Conservation (phyloP, 164 flowering plant species). For the Brasenia schreberi region DNA sequence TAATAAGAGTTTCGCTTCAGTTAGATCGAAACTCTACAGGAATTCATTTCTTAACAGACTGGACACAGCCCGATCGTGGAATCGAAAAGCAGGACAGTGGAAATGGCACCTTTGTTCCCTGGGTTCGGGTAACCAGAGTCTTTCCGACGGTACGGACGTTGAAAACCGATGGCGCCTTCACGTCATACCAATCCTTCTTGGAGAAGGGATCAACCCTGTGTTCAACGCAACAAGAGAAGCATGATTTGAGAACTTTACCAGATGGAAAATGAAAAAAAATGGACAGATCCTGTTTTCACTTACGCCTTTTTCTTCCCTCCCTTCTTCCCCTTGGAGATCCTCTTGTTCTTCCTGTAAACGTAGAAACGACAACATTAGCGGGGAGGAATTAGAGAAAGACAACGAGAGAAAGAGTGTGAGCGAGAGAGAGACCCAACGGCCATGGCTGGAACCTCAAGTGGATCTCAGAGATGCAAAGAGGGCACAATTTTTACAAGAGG, state of each 20-base stretch:
- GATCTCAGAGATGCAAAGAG: not conserved
- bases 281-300: constrained; percentile 12
- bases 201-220: constrained; percentile 66
- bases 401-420: not conserved
- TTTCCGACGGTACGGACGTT: constrained; percentile 50
- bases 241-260: not conserved
- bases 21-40: too few relatives aligned
- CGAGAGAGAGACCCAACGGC: constrained; percentile 15
- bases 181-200: constrained; percentile 92
- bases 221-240: not conserved
- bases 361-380: not conserved
- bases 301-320: constrained; percentile 96
- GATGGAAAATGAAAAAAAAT: not conserved
- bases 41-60: too few relatives aligned
- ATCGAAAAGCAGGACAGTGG: not conserved
- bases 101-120: constrained; percentile 73
- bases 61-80: not conserved
- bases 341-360: constrained; percentile 76
- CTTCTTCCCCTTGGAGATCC: constrained; percentile 94
- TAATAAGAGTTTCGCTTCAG: too few relatives aligned
- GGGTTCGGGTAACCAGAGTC: constrained; percentile 82
- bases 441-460: constrained; percentile 6
- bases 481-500: not conserved
- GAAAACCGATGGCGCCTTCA: constrained; percentile 76
- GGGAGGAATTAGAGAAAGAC: not conserved